Evolutionary conservation across 768 basidiomycete genomes (phyloP).

Genomic region (Psilocybe azurescens): DNA sequence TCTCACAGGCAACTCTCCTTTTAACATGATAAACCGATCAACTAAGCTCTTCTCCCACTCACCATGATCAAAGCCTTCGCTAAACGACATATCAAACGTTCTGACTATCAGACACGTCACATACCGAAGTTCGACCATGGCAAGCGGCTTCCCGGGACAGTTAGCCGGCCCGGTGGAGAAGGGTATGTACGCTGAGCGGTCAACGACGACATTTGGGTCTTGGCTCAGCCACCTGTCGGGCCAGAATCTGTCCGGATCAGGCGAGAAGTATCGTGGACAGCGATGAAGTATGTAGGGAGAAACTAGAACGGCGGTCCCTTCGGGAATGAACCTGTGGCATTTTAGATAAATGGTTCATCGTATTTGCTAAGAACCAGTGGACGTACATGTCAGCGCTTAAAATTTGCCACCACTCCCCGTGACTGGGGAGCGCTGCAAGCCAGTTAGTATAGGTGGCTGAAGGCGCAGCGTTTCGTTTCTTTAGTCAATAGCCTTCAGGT

Average conservation of each 20-base stretch:
- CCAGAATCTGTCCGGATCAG: slow-evolving; percentile 40
- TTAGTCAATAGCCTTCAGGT: slow-evolving; percentile 30
- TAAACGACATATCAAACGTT: slow-evolving; percentile 36
- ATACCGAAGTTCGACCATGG: slow-evolving; percentile 39
- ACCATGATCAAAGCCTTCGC: slow-evolving; percentile 24
- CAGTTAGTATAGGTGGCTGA: slow-evolving; percentile 40
- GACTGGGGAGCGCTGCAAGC: slow-evolving; percentile 37
- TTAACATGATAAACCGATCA: slow-evolving; percentile 30
- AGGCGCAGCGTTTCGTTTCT: slow-evolving; percentile 46
- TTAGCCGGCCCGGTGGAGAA: slow-evolving; percentile 54
- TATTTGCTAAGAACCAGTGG: slow-evolving; percentile 7
- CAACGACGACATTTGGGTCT: slow-evolving; percentile 13
- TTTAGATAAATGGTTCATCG: slow-evolving; percentile 20
- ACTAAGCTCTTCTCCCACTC: slow-evolving; percentile 33
- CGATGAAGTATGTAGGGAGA: slow-evolving; percentile 44
- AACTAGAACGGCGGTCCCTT: slow-evolving; percentile 44
- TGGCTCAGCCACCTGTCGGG: slow-evolving; percentile 44
- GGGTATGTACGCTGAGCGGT: slow-evolving; percentile 38
- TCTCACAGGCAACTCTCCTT: slow-evolving; percentile 17
- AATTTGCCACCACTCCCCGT: slow-evolving; percentile 33
- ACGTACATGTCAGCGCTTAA: slow-evolving; percentile 35
- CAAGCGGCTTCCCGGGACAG: slow-evolving; percentile 49
- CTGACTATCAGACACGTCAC: slow-evolving; percentile 32
- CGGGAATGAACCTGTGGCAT: slow-evolving; percentile 38
- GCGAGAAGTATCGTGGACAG: slow-evolving; percentile 42